These are phyloP conservation scores for Abrus precatorius DNA, from an alignment of 306 rosid species.

Conservation along the genomic window DNA sequence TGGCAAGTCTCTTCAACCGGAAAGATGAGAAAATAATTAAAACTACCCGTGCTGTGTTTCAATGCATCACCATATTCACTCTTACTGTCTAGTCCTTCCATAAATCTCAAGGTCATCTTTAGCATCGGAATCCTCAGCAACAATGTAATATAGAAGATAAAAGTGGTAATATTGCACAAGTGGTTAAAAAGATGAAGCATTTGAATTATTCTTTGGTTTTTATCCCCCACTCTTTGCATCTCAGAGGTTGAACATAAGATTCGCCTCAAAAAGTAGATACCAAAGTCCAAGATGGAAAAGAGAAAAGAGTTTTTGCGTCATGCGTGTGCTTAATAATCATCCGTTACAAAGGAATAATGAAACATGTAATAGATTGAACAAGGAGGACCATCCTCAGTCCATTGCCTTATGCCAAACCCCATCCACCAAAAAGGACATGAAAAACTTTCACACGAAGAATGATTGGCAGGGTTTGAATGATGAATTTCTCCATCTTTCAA, in stretches of 20 bases:
- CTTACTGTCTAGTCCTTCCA: background rate
- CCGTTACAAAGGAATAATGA: conserved; percentile 46
- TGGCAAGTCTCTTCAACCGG: no score
- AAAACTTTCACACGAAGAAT: conserved; percentile 45
- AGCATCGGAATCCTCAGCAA: background rate
- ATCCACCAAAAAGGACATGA: conserved; percentile 57
- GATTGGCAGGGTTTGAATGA: conserved; percentile 63
- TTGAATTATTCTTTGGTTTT: conserved; percentile 21
- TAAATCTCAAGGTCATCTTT: background rate
- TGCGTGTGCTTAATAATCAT: conserved; percentile 43
- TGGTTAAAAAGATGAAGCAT: conserved; percentile 31
- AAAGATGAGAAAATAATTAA: no score
- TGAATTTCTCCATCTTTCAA: conserved; percentile 57
- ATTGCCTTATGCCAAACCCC: conserved; percentile 47
- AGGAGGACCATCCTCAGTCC: conserved; percentile 46
- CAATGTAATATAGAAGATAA: background rate
- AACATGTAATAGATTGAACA: conserved; percentile 38
- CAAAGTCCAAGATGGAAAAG: conserved; percentile 40
- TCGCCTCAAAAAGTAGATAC: conserved; percentile 50
- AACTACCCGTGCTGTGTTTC: no score
- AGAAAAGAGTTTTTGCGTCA: background rate
- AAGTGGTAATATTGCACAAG: background rate
- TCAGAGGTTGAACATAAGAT: conserved; percentile 41
- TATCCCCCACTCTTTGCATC: background rate
- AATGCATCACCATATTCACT: no score